Evolutionary conservation across 371 early-diverging fungal genomes (phyloP).

Genomic region (Apophysomyces variabilis): DNA sequence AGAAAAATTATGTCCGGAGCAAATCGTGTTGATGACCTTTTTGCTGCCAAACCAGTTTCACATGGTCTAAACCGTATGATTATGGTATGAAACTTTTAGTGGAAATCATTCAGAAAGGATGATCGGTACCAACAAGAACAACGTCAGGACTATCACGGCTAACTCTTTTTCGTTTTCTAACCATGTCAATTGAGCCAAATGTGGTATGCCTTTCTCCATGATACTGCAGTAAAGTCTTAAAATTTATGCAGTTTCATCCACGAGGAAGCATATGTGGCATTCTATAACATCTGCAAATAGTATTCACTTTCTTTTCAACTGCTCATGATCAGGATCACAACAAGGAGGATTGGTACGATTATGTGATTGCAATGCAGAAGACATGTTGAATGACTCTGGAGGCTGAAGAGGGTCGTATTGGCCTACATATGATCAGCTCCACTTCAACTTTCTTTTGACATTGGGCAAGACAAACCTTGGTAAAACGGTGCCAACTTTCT

Average conservation of each 20-base stretch:
- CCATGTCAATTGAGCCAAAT: slow-evolving; percentile 13
- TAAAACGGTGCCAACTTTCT: too few relatives aligned
- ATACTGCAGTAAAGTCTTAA: not conserved
- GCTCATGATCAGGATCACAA: too few relatives aligned
- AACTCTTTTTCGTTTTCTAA: slow-evolving; percentile 49
- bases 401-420: too few relatives aligned
- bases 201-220: slow-evolving; percentile 13
- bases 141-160: slow-evolving; percentile 57
- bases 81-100: not conserved
- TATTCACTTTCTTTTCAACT: too few relatives aligned
- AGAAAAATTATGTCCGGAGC: slow-evolving; percentile 24
- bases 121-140: slow-evolving; percentile 60
- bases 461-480: too few relatives aligned
- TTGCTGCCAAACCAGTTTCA: slow-evolving; percentile 62
- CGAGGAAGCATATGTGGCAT: too few relatives aligned
- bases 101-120: not conserved
- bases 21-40: slow-evolving; percentile 39
- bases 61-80: slow-evolving; percentile 50
- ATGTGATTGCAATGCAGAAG: too few relatives aligned
- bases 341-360: too few relatives aligned
- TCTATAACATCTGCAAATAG: too few relatives aligned
- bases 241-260: not conserved
- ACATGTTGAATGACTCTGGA: too few relatives aligned
- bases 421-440: too few relatives aligned
- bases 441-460: too few relatives aligned